Evolutionary conservation across 2,329 filamentous ascomycete species (phyloP), one percentile per base, ranked within the genome.

Genomic region (Eurotiales sp.): DNA sequence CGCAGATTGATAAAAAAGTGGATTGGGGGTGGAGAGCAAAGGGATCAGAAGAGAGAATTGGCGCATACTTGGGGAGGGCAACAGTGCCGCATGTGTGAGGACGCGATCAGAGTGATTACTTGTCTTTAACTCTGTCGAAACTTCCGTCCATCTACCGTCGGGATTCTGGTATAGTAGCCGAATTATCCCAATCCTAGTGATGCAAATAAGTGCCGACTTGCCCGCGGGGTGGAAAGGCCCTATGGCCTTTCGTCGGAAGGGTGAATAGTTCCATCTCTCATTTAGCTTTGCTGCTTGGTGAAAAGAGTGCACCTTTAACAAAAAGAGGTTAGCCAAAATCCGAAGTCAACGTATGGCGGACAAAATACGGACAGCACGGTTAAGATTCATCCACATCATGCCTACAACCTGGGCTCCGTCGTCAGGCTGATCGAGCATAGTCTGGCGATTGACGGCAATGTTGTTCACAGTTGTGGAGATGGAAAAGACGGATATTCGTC

Each of bases 361-460:
- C 27, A 17, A 75, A 43, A 77, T 64, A 44, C 64, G 54, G 56
- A 72, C 71, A 21, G 79, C 76, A 23, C 79, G 73, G 21, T 84
- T 75, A n/a, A 78, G 75, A 50, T 73, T 75, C 50, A 97, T 75
- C 93, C 93, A 99, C 70, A 89, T 87, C 65, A 90, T 81, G 3
- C 92, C 93, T 6, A 95, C 88, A 4, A 95, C 76, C 45, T 85
- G 82, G 58, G 87, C 83, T 32, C 88, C 76, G 64, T 95, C 89
- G 60, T 90, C 87, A 48, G 85, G 75, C 2, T 80, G 71, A 62
- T 92, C 90, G n/a, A 76, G 68, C 21, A 84, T 78, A 70, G 83
- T 85, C 50, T 77, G 79, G 37, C 84, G 80, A 45, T 77, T 77
- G 8, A 81, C 66, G 27, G 77, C 80, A 51, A 91, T 81, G 47